Percentiles rank a stretch among this genome's conserved stretches.
phyloP scores from a whole-genome alignment of 2,329 filamentous ascomycete genomes.

The Knufia petricola region DNA sequence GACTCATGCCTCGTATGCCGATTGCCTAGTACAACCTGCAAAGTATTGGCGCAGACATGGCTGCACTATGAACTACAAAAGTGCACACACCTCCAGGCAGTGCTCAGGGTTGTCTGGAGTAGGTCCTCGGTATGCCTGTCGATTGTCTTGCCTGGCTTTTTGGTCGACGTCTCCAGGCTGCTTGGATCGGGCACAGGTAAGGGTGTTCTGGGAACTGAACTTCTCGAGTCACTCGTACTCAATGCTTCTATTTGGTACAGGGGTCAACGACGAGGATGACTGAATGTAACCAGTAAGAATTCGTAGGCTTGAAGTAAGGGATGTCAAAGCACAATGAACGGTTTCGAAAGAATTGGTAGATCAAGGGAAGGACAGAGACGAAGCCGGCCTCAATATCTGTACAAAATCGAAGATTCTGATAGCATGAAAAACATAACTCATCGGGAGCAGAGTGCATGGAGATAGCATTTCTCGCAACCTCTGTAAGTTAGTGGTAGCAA shows the following conservation, averaged over 20 bases:
- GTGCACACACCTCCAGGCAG: neutral
- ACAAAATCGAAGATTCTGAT: neutral
- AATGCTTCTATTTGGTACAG: neutral
- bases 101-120: too few relatives aligned
- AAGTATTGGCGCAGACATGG: slow-evolving; percentile 1
- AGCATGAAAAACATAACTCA: neutral
- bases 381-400: neutral
- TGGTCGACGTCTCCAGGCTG: too few relatives aligned
- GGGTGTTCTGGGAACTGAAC: too few relatives aligned
- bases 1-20: neutral
- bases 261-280: neutral
- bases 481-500: neutral
- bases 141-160: too few relatives aligned
- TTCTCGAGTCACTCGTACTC: neutral
- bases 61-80: neutral
- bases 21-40: slow-evolving; percentile 6
- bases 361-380: slow-evolving; percentile 6
- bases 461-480: neutral
- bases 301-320: neutral
- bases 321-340: neutral
- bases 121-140: too few relatives aligned
- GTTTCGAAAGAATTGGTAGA: neutral
- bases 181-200: neutral
- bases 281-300: neutral
- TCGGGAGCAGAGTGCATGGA: neutral